phyloP scores from a whole-genome alignment of 2,329 filamentous ascomycete genomes.

The Penicillium palitans region DNA sequence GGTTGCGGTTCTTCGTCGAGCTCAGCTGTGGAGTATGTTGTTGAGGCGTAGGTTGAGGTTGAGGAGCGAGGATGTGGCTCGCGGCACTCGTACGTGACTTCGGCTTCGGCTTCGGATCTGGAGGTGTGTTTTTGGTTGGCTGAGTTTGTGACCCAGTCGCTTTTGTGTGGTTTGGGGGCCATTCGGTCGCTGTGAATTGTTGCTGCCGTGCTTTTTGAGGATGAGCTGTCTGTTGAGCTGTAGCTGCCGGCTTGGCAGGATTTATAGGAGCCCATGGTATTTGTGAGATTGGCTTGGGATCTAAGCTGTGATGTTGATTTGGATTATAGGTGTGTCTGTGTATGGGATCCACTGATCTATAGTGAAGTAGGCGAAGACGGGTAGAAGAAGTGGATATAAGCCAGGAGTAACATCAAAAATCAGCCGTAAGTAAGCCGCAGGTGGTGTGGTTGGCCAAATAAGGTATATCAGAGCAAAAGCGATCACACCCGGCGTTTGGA shows the following conservation, averaged over 20 bases:
- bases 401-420: background rate
- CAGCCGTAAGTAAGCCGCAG: slow-evolving; percentile 8
- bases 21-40: slow-evolving; percentile 62
- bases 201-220: slow-evolving; percentile 43
- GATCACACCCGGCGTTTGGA: background rate
- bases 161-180: slow-evolving; percentile 27
- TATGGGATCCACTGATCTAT: slow-evolving; percentile 10
- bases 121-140: background rate
- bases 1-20: slow-evolving; percentile 40
- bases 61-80: slow-evolving; percentile 54
- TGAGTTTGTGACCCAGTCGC: background rate
- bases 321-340: background rate
- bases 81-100: background rate
- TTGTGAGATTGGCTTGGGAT: background rate
- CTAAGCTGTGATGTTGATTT: background rate
- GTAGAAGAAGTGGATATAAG: slow-evolving; percentile 5
- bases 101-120: background rate
- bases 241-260: slow-evolving; percentile 35
- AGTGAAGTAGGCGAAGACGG: slow-evolving; percentile 2
- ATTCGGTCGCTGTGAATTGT: slow-evolving; percentile 40
- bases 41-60: slow-evolving; percentile 78
- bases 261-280: slow-evolving; percentile 34
- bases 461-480: slow-evolving; percentile 6
- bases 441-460: slow-evolving; percentile 3
- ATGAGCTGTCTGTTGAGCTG: slow-evolving; percentile 42